A percentile compares a stretch with the other conserved stretches of the same genome.
These are phyloP conservation scores for Beauveria australis DNA, from an alignment of 2,329 filamentous ascomycete genomes.

Conservation along the genomic window DNA sequence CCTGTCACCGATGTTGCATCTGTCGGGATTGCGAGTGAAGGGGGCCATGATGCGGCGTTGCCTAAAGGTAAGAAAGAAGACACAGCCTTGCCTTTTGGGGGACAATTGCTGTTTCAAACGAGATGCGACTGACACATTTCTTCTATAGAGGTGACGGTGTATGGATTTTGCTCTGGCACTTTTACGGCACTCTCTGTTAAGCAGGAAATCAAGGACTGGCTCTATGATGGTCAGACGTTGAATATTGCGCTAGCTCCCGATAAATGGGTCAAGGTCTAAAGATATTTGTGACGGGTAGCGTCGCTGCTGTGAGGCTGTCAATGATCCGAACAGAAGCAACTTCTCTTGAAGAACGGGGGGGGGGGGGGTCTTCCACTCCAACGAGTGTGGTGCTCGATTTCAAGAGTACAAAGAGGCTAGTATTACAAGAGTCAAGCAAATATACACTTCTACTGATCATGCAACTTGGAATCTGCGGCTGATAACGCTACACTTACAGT, in stretches of 20 bases:
- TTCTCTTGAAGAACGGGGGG: too few species aligned
- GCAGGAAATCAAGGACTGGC: not conserved
- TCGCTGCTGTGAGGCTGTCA: too few species aligned
- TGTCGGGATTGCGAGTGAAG: not conserved
- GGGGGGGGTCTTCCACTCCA: too few species aligned
- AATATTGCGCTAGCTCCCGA: not conserved
- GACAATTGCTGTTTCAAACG: not conserved
- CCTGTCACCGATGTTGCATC: constrained; percentile 81
- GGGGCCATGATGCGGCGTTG: not conserved
- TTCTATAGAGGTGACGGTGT: not conserved
- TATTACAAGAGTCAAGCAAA: too few species aligned
- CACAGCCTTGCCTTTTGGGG: too few species aligned
- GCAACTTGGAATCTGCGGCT: too few species aligned
- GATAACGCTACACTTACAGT: too few species aligned
- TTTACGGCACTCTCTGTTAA: not conserved
- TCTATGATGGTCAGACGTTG: not conserved
- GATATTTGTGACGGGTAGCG: too few species aligned
- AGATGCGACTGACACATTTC: not conserved
- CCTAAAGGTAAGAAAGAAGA: not conserved
- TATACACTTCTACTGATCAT: too few species aligned
- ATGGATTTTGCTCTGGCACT: not conserved
- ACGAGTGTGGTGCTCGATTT: too few species aligned
- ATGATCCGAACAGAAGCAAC: too few species aligned
- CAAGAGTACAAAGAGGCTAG: too few species aligned
- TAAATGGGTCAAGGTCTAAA: not conserved